Evolutionary conservation across 2,329 filamentous ascomycete genomes (phyloP), one percentile per base, ranked within the genome.

Genomic region (Exophiala viscosa): DNA sequence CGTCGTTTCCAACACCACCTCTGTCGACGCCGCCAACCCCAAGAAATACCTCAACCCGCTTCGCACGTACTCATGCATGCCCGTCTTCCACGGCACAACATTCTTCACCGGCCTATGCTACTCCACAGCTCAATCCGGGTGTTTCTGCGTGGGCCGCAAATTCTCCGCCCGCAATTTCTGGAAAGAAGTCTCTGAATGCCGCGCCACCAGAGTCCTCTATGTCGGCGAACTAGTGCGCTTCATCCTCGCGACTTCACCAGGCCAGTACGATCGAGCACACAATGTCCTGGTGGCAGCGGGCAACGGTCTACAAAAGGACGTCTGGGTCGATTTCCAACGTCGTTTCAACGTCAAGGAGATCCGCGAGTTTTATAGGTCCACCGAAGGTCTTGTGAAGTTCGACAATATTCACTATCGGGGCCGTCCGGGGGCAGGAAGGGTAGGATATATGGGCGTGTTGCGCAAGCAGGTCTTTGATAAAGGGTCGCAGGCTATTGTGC

Each of bases 351-450:
- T 75, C 3, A 36, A 62, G 71, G 76, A 79, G 18, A 80, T 90
- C 1, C 74, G 73, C 52, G 87, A 91, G 66, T 89, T 91, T 70
- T 91, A 89, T 74, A 87, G 86, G 66, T 86, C 83, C 52, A 88
- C 85, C 1, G 87, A 90, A 67, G 85, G 86, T 17, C 75, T 88
- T 40, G 78, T 90, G 60, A 69, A 70, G 0, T 71, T 89, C 11
- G 69, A 82, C 53, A 87, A 87, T 63, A 66, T 76, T 79, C 85
- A 5, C 81, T 83, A 31, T 83, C 90, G 60, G 85, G 87, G 5
- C 66, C 78, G 1, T 64, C 90, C 38, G 65, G 79, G 39, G 76
- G 87, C 5, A 67, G 73, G 52, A 0, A 76, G 73, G 70, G 62
- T 77, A 3, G 67, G 65, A 14, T 77, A 77, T 57, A 68, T 73